Evolutionary conservation across 1,284 basidiomycete genomes (phyloP).

Genomic region (Austropuccinia psidii): DNA sequence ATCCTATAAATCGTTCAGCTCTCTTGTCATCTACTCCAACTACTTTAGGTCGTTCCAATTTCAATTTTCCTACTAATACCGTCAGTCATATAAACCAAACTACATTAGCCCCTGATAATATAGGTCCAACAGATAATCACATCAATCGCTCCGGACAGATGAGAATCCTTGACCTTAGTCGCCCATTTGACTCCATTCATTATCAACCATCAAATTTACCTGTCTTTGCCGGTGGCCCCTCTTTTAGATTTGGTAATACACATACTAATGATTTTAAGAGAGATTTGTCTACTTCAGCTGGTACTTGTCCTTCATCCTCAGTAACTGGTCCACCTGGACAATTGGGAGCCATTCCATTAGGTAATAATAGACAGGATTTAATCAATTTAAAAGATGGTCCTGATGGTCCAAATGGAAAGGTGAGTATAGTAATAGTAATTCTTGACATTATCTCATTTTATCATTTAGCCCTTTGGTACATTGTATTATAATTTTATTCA

Average conservation of each 20-base stretch:
- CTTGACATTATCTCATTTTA: no score
- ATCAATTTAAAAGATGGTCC: constrained; percentile 33
- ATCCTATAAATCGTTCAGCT: neutral
- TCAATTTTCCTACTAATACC: neutral
- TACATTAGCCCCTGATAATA: neutral
- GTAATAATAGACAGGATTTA: constrained; percentile 18
- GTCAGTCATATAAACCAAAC: neutral
- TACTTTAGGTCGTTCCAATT: neutral
- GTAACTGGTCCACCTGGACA: neutral
- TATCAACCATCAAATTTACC: neutral
- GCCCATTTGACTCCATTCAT: neutral
- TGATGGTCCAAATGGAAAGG: constrained; percentile 36
- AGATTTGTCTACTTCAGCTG: neutral
- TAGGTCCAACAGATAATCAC: neutral
- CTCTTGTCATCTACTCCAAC: neutral
- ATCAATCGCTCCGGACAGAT: neutral
- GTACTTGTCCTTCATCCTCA: neutral
- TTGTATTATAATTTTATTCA: no score
- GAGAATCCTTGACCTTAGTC: neutral
- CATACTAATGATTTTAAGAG: neutral
- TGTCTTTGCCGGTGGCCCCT: constrained; percentile 19
- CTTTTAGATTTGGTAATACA: constrained; percentile 31
- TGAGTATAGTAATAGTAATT: no score
- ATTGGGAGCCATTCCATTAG: neutral
- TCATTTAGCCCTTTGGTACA: no score